Base-by-base conservation (phyloP, 352 stramenopile species). In the Phytophthora tentaculata region DNA sequence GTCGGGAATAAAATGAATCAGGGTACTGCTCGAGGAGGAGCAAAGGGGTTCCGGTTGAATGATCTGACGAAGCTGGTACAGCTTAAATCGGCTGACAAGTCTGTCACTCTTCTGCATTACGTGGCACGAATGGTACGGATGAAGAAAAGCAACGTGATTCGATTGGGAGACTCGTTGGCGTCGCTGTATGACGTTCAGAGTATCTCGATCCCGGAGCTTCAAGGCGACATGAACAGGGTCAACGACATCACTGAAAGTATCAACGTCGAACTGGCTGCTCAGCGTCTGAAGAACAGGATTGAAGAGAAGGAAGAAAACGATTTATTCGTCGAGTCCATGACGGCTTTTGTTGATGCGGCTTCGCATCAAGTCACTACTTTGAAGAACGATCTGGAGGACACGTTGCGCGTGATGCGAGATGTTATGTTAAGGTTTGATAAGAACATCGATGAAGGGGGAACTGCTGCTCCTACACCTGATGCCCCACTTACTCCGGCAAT, bases 1-100 rank as follows among this genome's bases (percentile, higher is more conserved):
- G 79, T 96, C 22, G 89, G 89, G 0, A 96, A 96, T 69, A 90
- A 91, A 50, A 92, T 96, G 80, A 96, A 96, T 64, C 71, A 89
- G 9, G 81, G 76, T n/a, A 94, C 81, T 14, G 73, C 79, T 49
- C 74, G 83, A 7, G 85, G 80, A n/a, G 71, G 73, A 26, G 87
- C 87, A n/a, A 90, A 90, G 20, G 87, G 86, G 0, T 95, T 95
- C 53, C 77, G 80, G 0, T 55, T 95, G 16, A 72, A 64, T 32
- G 84, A 94, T 51, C 64, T 95, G 2, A 79, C 74, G 0, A 94
- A 95, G 59, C 60, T 95, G 26, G 73, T 63, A 22, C 87, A 95
- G 45, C 72, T 93, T 14, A 91, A 91, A 41, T 87, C 83, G 0
- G 64, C 74, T 10, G 83, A 91, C 50, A 87, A 82, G 43, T 80